A percentile compares a stretch with the other conserved stretches of the same genome.
These are phyloP conservation scores for Streptanthus diversifolius DNA, from an alignment of 345 rosid species.

Conservation along the genomic window DNA sequence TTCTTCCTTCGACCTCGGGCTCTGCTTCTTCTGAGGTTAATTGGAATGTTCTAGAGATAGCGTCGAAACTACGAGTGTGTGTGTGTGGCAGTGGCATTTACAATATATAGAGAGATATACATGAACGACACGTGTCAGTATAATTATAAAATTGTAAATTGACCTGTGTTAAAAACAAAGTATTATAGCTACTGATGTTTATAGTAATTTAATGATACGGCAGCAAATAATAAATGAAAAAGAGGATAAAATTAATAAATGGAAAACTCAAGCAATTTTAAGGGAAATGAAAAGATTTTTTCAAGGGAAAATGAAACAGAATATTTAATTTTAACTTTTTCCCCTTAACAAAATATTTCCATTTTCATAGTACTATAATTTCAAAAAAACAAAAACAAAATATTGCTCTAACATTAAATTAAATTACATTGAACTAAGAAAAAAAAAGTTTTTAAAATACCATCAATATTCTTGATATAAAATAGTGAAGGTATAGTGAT, in stretches of 20 bases:
- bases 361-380: background rate
- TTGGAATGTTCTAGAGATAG: conserved; percentile 25
- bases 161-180: background rate
- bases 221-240: background rate
- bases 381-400: too few relatives aligned
- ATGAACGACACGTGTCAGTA: background rate
- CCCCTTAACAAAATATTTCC: background rate
- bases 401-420: too few relatives aligned
- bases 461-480: too few relatives aligned
- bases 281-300: background rate
- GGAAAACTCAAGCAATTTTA: background rate
- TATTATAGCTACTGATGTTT: background rate
- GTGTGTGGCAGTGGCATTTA: conserved; percentile 11
- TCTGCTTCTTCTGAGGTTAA: conserved; percentile 16
- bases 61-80: conserved; percentile 19
- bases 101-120: background rate
- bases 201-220: background rate
- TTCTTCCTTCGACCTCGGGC: background rate
- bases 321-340: background rate
- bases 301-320: background rate
- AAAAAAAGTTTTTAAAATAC: background rate
- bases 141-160: background rate
- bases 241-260: background rate
- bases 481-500: too few relatives aligned
- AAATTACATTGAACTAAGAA: background rate